Percentiles rank a stretch among this genome's conserved stretches.
Evolutionary conservation across 148 eudicot genomes (phyloP).

Genomic region (Rhododendron ovatum): DNA sequence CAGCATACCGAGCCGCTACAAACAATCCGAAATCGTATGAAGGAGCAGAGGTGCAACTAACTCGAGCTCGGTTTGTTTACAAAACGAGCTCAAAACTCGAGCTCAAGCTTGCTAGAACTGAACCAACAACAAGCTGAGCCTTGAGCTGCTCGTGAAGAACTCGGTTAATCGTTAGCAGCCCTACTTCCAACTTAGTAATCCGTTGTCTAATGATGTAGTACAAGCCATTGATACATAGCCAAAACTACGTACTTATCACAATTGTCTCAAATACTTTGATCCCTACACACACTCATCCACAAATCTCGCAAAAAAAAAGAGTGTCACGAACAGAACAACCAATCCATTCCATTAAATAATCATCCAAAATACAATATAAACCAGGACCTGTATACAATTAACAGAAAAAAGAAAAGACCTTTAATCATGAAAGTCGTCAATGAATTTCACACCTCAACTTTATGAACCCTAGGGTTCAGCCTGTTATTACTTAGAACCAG

Average conservation of each 20-base stretch:
- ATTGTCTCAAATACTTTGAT: too few species aligned
- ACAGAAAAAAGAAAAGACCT: background rate
- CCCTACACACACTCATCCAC: background rate
- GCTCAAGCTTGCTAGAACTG: background rate
- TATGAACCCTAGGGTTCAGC: background rate
- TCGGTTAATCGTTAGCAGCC: background rate
- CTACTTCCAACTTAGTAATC: background rate
- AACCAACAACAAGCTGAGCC: background rate
- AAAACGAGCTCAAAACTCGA: background rate
- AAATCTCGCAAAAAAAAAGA: background rate
- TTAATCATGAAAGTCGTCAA: background rate
- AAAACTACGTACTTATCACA: background rate
- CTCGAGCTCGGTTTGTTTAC: background rate
- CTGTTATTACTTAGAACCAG: constrained; percentile 11
- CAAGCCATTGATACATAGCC: background rate
- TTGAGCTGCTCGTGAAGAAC: background rate
- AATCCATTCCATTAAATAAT: background rate
- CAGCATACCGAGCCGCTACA: background rate
- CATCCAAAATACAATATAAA: background rate
- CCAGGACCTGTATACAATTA: background rate
- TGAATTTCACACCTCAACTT: background rate
- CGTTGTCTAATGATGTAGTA: background rate
- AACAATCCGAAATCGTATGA: background rate
- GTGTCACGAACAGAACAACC: background rate
- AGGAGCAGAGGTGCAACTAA: too few species aligned